Base-by-base conservation (phyloP, 371 early-diverging fungal genomes). In the Catenaria anguillulae region DNA sequence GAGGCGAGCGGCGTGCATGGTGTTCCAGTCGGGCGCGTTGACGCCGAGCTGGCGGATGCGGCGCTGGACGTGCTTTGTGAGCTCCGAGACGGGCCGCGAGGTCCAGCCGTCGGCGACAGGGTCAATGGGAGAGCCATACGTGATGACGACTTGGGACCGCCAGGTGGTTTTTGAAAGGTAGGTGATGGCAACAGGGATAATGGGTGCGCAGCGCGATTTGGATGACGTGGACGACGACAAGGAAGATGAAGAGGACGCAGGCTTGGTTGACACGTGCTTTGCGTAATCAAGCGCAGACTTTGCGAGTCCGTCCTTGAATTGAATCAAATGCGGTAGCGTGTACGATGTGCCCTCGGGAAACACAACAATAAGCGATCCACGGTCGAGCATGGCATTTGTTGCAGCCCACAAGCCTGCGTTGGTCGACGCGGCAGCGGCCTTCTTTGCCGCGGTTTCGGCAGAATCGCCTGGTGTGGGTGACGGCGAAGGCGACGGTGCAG, bases 321-420 rank as follows among this genome's bases (percentile, higher is more conserved):
- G 17, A 15, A 58, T 58, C 5, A 58, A 15, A 35, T 58, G 58
- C 37, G 58, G 58, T 36, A 58, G 37, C n/a, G 58, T 58, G 42
- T 58, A 58, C 29, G 58, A 58, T 24, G 58, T 58, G 36, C 58
- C 58, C 31, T 58, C 58, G 29, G 58, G 58, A 12, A 58, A 58
- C 24, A 58, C 43, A 15, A 8, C 33, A 8, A 58, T 12, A 10
- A 58, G 26, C 26, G 31, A 15, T 2, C 58, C 58, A 4, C 19
- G 21, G 29, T 23, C 37, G 13, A 58, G 42, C 58, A 58, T 58
- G 17, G 10, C 24, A 15, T 8, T 6, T 21, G 58, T 58, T 1
- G 40, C 43, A 13, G 15, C 17, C 36, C 36, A 58, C 19, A 58
- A 5, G 5, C 15, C 13, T 2, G 36, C 58, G 29, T 58, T 58